Conservation (phyloP, 768 basidiomycete species). For the Auricularia heimuer region DNA sequence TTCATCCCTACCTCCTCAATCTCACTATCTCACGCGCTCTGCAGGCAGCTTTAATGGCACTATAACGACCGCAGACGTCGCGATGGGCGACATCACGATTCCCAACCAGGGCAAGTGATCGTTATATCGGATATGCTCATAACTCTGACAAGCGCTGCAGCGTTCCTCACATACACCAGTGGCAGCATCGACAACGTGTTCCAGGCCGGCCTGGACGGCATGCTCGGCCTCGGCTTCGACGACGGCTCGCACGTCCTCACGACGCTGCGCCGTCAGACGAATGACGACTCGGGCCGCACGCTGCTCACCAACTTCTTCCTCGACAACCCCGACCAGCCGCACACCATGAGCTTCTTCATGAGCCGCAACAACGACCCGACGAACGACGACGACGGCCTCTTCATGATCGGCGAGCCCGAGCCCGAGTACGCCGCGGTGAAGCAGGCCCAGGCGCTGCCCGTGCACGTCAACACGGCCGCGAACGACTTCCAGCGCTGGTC, state of each 20-base stretch:
- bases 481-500: slow-evolving; percentile 4
- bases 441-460: slow-evolving; percentile 13
- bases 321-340: slow-evolving; percentile 14
- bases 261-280: neutral
- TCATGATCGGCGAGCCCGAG: slow-evolving; percentile 20
- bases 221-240: slow-evolving; percentile 1
- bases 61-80: neutral
- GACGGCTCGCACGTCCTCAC: neutral
- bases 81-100: neutral
- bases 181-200: neutral
- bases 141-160: neutral
- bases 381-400: slow-evolving; percentile 16
- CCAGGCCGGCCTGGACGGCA: slow-evolving; percentile 1
- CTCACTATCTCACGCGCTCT: neutral
- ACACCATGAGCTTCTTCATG: slow-evolving; percentile 19
- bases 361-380: slow-evolving; percentile 15
- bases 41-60: neutral
- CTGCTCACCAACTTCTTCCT: slow-evolving; percentile 14
- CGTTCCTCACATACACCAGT: neutral
- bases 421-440: neutral
- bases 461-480: neutral
- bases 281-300: neutral
- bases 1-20: neutral
- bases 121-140: neutral
- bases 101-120: neutral